A percentile compares a stretch with the other conserved stretches of the same genome.
phyloP scores from a whole-genome alignment of 495 filamentous ascomycete species.

The Tetracladium setigerum region DNA sequence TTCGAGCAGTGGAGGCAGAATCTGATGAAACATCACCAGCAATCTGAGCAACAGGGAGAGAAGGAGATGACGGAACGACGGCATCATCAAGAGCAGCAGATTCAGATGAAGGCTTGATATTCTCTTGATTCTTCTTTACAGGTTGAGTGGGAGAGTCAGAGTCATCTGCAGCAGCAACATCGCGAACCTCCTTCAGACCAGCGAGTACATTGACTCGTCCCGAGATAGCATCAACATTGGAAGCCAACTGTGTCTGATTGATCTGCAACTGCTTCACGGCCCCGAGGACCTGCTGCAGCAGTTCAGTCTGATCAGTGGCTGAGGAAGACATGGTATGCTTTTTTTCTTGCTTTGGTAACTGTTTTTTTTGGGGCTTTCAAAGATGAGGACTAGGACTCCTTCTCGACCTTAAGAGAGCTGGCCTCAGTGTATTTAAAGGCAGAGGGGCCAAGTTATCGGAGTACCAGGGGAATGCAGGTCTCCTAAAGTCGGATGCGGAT shows the following conservation, averaged over 20 bases:
- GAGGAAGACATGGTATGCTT: slow-evolving; percentile 12
- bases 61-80: slow-evolving; percentile 17
- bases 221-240: slow-evolving; percentile 57
- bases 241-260: slow-evolving; percentile 47
- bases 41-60: slow-evolving; percentile 17
- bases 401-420: neutral
- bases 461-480: too few relatives aligned
- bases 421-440: slow-evolving; percentile 3
- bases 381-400: neutral
- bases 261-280: slow-evolving; percentile 20
- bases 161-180: slow-evolving; percentile 28
- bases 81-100: slow-evolving; percentile 9
- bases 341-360: too few relatives aligned
- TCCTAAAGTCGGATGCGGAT: too few relatives aligned
- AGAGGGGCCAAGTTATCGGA: neutral
- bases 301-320: slow-evolving; percentile 14
- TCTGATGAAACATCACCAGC: slow-evolving; percentile 12
- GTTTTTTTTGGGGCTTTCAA: neutral
- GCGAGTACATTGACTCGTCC: slow-evolving; percentile 56
- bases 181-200: slow-evolving; percentile 44
- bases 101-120: slow-evolving; percentile 1
- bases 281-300: slow-evolving; percentile 26
- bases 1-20: slow-evolving; percentile 12
- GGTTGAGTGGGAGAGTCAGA: neutral
- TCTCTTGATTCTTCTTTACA: neutral